Base-by-base conservation (phyloP, 306 rosid species). In the Cyclanthera cordifolia region DNA sequence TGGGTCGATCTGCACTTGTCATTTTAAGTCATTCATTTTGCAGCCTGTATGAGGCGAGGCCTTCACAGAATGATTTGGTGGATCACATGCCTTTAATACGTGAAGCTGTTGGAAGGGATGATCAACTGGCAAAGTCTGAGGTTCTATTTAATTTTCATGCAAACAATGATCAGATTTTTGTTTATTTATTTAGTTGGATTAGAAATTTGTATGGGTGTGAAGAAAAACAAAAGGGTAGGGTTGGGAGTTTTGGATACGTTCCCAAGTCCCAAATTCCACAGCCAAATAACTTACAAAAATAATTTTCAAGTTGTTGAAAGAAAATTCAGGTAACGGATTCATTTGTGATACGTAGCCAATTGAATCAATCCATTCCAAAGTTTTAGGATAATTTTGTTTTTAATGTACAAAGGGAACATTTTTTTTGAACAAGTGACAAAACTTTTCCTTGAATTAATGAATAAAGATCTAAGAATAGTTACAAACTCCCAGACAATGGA, bases 1-100 rank as follows among this genome's bases (percentile, higher is more conserved):
- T 70, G 4, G 19, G 14, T 52, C 48, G 21, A 17, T 41, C 54
- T 52, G 41, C 15, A 5, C 39, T 53, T 51, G 8, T 41, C 8
- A 43, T 28, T 48, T 70, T 70, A 55, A 32, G 51, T 24, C n/a
- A 39, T 63, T 12, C 20, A 23, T 72, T 72, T 76, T 73, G 82
- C 84, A 89, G 99, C 73, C 80, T 71, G 46, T 87, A 74, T 71
- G 80, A 82, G 63, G 75, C 68, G 49, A 73, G 78, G 74, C 90
- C 90, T 53, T 78, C 80, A 0, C 66, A 56, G 73, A 80, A 69
- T 74, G 90, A 80, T 80, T 74, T 85, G 53, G 70, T 50, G 71
- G 74, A 75, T 55, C 85, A 80, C 30, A 28, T 58, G 41, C 14
- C 73, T 55, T 30, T 85, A 51, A 76, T 85, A 12, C n/a, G 57